These are phyloP conservation scores for Diplocarpon mali DNA, from an alignment of 2,329 filamentous ascomycete species.

Conservation along the genomic window DNA sequence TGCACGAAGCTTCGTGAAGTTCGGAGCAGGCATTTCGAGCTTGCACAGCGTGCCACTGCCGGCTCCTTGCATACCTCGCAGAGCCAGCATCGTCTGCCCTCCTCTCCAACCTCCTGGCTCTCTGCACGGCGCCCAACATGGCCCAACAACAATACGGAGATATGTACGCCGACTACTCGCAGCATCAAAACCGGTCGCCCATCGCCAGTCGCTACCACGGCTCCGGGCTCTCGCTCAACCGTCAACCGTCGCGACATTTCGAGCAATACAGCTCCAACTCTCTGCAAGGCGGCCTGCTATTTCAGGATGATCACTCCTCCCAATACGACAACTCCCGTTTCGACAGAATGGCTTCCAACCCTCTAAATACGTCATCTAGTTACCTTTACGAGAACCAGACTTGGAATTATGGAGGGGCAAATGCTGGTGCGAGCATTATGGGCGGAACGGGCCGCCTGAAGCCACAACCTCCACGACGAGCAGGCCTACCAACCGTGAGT, in stretches of 20 bases:
- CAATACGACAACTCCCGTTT: conserved; percentile 38
- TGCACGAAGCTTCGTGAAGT: conserved; percentile 4
- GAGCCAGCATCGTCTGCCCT: conserved; percentile 15
- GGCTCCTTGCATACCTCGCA: conserved; percentile 25
- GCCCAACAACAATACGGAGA: conserved; percentile 48
- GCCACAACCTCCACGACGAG: conserved; percentile 38
- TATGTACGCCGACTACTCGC: conserved; percentile 60
- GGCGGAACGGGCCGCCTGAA: conserved; percentile 50
- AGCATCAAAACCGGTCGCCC: conserved; percentile 54
- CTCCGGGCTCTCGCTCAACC: conserved; percentile 48
- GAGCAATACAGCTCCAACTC: conserved; percentile 47
- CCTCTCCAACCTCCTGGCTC: conserved; percentile 5
- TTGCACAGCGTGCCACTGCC: conserved; percentile 24
- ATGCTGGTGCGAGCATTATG: conserved; percentile 50
- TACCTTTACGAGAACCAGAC: conserved; percentile 64
- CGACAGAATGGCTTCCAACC: conserved; percentile 17
- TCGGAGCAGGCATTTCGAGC: conserved; percentile 20
- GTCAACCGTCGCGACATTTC: conserved; percentile 67
- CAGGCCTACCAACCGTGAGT: conserved; percentile 65
- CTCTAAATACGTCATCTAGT: conserved; percentile 36
- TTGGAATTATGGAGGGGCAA: conserved; percentile 61
- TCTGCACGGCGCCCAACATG: conserved; percentile 28
- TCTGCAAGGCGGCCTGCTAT: conserved; percentile 44
- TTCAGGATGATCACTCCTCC: conserved; percentile 54
- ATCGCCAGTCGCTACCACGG: conserved; percentile 58